Base-by-base conservation (phyloP, 2,329 filamentous ascomycete species). In the Madurella mycetomatis region DNA sequence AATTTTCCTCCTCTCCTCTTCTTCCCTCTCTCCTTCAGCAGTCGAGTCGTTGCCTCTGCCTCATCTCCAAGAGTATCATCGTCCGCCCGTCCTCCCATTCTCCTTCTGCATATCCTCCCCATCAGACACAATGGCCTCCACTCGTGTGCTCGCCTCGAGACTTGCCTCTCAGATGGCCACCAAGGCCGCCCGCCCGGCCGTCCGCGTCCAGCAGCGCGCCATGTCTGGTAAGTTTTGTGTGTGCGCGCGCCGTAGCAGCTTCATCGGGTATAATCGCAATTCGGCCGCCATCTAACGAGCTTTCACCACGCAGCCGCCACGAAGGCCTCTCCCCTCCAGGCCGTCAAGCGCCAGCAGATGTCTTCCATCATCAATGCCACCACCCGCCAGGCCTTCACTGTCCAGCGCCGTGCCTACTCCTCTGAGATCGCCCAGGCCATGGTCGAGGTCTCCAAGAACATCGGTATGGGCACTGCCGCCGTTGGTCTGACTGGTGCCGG, bases 401-500 rank as follows among this genome's bases (percentile, higher is more conserved):
- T 77, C 71, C 68, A 69, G 65, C 83, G 82, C 75, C 87, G 87
- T 72, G 83, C 85, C 74, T 92, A 91, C 86, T 90, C 86, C 71
- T 91, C 88, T 71, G 88, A 92, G 85, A 88, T 92, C 76, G 87
- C 88, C 79, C 82, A 87, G 75, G 88, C 88, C 76, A 86, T 92
- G 81, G 88, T 92, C 74, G 87, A 91, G 83, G 87, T 90, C 78
- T 91, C 88, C 77, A 88, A 90, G 84, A 91, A 91, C 86, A 75
- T 91, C 71, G 88, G 88, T 83, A 91, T 91, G 87, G 88, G 88
- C 77, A 81, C 85, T 68, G 90, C 90, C 71, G 90, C 90, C 80
- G 91, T 95, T 73, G 90, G 90, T 87, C 87, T 95, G 71, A 89
- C 87, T 73, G 87, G 87, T 87, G 87, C 88, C 73, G 88, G 89